Conservation (phyloP, 805 yeast genomes). For the Danielia reshetovae region DNA sequence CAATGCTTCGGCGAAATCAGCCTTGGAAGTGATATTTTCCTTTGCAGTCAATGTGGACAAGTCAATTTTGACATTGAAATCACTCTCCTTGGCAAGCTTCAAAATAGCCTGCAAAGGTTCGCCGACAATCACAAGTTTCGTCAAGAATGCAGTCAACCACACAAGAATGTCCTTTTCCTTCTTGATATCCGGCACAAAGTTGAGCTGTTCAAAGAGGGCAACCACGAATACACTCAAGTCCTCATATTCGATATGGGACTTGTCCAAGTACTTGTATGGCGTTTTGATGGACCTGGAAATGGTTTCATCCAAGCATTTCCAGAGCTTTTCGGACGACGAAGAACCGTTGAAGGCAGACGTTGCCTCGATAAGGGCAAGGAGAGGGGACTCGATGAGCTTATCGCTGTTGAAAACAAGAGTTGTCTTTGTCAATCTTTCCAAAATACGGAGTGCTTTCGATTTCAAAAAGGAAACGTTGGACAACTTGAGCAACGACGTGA, state of each 20-base stretch:
- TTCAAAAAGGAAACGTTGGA: conserved; percentile 10
- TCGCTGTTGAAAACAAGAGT: conserved; percentile 14
- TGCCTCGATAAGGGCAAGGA: conserved; percentile 51
- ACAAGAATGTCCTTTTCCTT: conserved; percentile 16
- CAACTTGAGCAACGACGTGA: conserved; percentile 60
- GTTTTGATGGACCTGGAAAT: conserved; percentile 64
- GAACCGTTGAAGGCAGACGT: conserved; percentile 8
- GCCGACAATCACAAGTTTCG: conserved; percentile 51
- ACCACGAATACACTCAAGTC: conserved; percentile 35
- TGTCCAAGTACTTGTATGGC: conserved; percentile 84
- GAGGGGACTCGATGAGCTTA: conserved; percentile 50
- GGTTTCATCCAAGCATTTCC: conserved; percentile 72
- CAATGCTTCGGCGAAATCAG: conserved; percentile 47
- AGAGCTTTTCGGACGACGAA: conserved; percentile 31
- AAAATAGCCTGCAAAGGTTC: conserved; percentile 43
- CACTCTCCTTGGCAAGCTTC: conserved; percentile 11
- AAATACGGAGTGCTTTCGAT: conserved; percentile 8
- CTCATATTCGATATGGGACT: conserved; percentile 25
- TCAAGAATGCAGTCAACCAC: conserved; percentile 52
- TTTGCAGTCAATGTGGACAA: conserved; percentile 2
- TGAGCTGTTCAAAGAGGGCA: conserved; percentile 61
- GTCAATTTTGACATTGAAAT: conserved; percentile 2
- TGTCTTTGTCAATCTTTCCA: conserved; percentile 10
- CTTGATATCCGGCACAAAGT: conserved; percentile 39
- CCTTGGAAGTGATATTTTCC: conserved; percentile 25